phyloP scores from a whole-genome alignment of 78 protist genomes.

The Pigoraptor vietnamica region DNA sequence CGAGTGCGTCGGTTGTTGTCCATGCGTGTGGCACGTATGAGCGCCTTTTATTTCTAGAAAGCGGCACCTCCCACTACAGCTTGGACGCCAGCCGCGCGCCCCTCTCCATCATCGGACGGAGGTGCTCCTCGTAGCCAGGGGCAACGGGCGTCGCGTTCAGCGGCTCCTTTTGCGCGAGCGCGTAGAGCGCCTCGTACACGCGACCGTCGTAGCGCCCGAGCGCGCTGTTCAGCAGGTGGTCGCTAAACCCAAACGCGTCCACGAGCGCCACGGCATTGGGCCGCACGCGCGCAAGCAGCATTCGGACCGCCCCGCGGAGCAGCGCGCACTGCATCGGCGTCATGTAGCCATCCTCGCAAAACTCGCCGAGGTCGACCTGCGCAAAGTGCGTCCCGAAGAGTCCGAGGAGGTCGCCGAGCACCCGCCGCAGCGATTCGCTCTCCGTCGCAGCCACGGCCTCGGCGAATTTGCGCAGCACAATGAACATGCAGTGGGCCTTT shows the following conservation, averaged over 20 bases:
- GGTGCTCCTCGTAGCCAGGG: not conserved
- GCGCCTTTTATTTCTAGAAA: too few relatives aligned
- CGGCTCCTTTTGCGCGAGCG: constrained; percentile 38
- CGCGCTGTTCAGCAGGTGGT: constrained; percentile 3
- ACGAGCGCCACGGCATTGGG: constrained; percentile 43
- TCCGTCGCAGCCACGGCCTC: not conserved
- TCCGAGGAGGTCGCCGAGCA: not conserved
- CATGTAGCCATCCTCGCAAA: not conserved
- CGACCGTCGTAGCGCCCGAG: constrained; percentile 55
- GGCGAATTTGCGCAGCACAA: constrained; percentile 1
- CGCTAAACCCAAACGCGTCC: constrained; percentile 48
- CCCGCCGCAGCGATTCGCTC: not conserved
- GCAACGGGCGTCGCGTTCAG: constrained; percentile 17
- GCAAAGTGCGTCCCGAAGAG: not conserved
- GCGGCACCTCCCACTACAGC: not conserved
- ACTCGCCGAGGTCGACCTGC: not conserved
- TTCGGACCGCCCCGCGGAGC: not conserved
- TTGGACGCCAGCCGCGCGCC: not conserved
- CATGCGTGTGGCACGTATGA: not conserved
- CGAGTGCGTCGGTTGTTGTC: not conserved
- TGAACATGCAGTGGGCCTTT: not conserved
- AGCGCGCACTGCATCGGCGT: not conserved
- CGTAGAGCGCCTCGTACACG: constrained; percentile 41
- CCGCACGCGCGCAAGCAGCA: constrained; percentile 4
- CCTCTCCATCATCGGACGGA: not conserved